Percentiles rank a stretch among this genome's conserved stretches.
Conservation (phyloP, 2,329 filamentous ascomycete genomes). For the Microcera coccophila region DNA sequence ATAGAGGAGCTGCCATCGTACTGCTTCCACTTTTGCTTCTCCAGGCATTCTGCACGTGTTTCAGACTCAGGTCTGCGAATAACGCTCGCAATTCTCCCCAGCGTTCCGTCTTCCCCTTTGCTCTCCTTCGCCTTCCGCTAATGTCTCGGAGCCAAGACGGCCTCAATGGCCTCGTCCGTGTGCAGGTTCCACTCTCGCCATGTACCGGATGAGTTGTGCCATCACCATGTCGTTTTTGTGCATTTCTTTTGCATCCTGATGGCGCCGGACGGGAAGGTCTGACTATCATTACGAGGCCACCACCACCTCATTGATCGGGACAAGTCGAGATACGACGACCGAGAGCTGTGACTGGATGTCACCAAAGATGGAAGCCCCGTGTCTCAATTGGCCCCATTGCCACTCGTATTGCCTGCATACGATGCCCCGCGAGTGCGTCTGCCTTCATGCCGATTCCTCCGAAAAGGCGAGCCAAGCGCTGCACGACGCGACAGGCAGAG, state of each 20-base stretch:
- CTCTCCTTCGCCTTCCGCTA: not conserved
- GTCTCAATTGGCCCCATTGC: not conserved
- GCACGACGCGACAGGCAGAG: too few species aligned
- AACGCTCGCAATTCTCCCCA: not conserved
- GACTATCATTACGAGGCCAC: not conserved
- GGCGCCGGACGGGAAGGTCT: not conserved
- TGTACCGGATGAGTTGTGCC: not conserved
- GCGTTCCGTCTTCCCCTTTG: slow-evolving; percentile 3
- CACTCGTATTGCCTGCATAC: slow-evolving; percentile 23
- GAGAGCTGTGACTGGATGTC: too few species aligned
- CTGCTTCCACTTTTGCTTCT: too few species aligned
- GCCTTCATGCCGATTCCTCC: not conserved
- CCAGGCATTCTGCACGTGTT: slow-evolving; percentile 7
- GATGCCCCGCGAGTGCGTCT: not conserved
- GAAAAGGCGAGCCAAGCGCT: not conserved
- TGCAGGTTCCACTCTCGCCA: not conserved
- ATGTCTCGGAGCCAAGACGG: not conserved
- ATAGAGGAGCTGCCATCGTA: too few species aligned
- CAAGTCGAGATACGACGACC: too few species aligned
- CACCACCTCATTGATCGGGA: not conserved
- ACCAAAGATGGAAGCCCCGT: not conserved
- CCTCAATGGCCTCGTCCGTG: too few species aligned
- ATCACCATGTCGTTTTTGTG: not conserved
- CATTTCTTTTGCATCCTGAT: not conserved
- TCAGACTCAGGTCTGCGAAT: slow-evolving; percentile 9